Evolutionary conservation across 2,329 filamentous ascomycete species (phyloP).

Genomic region (Fusarium caatingaense): DNA sequence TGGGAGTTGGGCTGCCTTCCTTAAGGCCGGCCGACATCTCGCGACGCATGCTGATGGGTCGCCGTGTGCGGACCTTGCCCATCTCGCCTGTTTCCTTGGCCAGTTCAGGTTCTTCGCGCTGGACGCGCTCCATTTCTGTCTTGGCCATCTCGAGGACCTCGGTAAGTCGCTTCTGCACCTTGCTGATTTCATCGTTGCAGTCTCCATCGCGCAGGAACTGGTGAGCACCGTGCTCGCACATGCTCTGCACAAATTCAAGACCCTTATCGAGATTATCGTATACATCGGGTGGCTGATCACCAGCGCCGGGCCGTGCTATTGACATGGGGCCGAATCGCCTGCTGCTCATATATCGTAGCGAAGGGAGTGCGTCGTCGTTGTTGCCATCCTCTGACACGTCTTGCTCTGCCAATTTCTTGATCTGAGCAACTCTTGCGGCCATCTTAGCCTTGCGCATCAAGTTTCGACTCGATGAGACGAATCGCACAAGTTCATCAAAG

Average conservation of each 20-base stretch:
- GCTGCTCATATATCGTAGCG: constrained; percentile 55
- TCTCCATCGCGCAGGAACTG: constrained; percentile 90
- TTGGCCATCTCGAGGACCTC: constrained; percentile 71
- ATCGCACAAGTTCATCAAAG: constrained; percentile 85
- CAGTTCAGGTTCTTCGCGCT: constrained; percentile 63
- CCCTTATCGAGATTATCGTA: constrained; percentile 82
- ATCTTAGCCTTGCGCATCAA: constrained; percentile 88
- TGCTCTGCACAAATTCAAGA: constrained; percentile 81
- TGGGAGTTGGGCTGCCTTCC: constrained; percentile 37
- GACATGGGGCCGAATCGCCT: constrained; percentile 50
- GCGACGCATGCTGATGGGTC: constrained; percentile 65
- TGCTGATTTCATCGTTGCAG: constrained; percentile 79
- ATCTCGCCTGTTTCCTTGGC: constrained; percentile 54
- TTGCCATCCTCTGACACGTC: constrained; percentile 65
- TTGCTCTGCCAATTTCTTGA: constrained; percentile 69
- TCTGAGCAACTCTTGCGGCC: constrained; percentile 78
- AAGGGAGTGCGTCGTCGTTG: constrained; percentile 56
- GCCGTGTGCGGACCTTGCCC: constrained; percentile 60
- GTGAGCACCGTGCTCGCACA: constrained; percentile 88
- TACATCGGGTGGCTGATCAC: constrained; percentile 56
- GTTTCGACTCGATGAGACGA: constrained; percentile 83
- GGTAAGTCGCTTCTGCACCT: constrained; percentile 73
- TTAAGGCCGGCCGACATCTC: constrained; percentile 52
- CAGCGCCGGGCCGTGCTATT: constrained; percentile 43
- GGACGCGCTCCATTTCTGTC: constrained; percentile 67